A percentile compares a stretch with the other conserved stretches of the same genome.
These are phyloP conservation scores for Tagetes patula DNA, from an alignment of 129 eudicot species.

Conservation along the genomic window DNA sequence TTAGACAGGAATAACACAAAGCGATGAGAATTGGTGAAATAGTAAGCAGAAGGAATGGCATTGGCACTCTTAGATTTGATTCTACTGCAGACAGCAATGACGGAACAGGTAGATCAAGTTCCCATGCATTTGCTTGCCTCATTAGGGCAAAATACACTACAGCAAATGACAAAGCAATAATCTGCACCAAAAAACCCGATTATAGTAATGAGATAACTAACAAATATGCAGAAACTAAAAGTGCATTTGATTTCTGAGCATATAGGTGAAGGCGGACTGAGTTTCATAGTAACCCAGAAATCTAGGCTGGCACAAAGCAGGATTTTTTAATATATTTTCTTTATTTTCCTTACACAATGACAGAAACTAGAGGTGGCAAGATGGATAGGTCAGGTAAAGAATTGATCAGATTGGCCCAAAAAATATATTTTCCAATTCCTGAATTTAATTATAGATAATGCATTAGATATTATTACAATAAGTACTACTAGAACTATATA, in stretches of 20 bases:
- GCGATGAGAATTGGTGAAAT: slow-evolving; percentile 56
- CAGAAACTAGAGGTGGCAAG: neutral
- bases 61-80: slow-evolving; percentile 70
- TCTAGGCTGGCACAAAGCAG: neutral
- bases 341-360: neutral
- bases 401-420: neutral
- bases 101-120: slow-evolving; percentile 77
- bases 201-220: slow-evolving; percentile 21
- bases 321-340: neutral
- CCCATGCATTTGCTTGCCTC: slow-evolving; percentile 97
- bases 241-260: slow-evolving; percentile 9
- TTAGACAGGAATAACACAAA: slow-evolving; percentile 50
- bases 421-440: neutral
- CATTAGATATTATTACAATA: neutral
- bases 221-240: slow-evolving; percentile 3
- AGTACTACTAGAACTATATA: neutral
- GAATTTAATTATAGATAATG: neutral
- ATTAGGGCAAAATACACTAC: slow-evolving; percentile 83
- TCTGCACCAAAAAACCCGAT: slow-evolving; percentile 52
- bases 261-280: slow-evolving; percentile 14
- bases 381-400: neutral
- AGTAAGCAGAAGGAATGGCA: slow-evolving; percentile 56
- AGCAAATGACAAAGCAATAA: slow-evolving; percentile 71
- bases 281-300: neutral
- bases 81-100: slow-evolving; percentile 81